A percentile compares a stretch with the other conserved stretches of the same genome.
Conservation (phyloP, 176 grass and related monocot genomes). For the Bromus sterilis region DNA sequence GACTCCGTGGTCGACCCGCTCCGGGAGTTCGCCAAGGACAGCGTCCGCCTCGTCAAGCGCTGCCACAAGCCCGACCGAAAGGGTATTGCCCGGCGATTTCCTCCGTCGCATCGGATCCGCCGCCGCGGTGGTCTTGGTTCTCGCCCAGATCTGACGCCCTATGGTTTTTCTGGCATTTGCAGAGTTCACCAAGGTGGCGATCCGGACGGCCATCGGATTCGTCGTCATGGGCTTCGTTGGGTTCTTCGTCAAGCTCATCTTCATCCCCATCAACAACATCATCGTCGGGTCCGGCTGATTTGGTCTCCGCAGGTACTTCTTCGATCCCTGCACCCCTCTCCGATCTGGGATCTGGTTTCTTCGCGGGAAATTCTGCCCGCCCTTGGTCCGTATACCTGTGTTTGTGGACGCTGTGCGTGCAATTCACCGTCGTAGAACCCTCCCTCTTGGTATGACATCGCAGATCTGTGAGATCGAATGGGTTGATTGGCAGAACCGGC, state of each 20-base stretch:
- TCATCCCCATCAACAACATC: slow-evolving; percentile 98
- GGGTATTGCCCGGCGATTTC: slow-evolving; percentile 21
- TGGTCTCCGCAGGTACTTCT: slow-evolving; percentile 5
- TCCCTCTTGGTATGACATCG: neutral
- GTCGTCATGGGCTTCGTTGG: slow-evolving; percentile 95
- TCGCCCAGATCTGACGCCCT: slow-evolving; percentile 2
- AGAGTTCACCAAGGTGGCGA: slow-evolving; percentile 89
- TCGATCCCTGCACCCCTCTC: neutral
- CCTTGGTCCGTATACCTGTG: neutral
- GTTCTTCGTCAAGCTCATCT: slow-evolving; percentile 95
- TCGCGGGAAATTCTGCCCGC: neutral
- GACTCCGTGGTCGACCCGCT: slow-evolving; percentile 93
- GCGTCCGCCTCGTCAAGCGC: slow-evolving; percentile 94
- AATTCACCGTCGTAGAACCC: neutral
- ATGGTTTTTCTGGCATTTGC: neutral
- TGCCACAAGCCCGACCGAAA: slow-evolving; percentile 99
- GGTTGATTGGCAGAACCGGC: neutral
- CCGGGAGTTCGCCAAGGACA: slow-evolving; percentile 93
- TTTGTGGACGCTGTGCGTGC: neutral
- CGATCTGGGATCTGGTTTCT: neutral
- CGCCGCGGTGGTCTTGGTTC: neutral
- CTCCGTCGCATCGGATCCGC: neutral
- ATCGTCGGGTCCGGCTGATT: slow-evolving; percentile 79
- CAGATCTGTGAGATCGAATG: neutral
- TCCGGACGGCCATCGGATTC: slow-evolving; percentile 76